Evolutionary conservation across 2,329 filamentous ascomycete species (phyloP).

Genomic region (Penicillium hesseltinei): DNA sequence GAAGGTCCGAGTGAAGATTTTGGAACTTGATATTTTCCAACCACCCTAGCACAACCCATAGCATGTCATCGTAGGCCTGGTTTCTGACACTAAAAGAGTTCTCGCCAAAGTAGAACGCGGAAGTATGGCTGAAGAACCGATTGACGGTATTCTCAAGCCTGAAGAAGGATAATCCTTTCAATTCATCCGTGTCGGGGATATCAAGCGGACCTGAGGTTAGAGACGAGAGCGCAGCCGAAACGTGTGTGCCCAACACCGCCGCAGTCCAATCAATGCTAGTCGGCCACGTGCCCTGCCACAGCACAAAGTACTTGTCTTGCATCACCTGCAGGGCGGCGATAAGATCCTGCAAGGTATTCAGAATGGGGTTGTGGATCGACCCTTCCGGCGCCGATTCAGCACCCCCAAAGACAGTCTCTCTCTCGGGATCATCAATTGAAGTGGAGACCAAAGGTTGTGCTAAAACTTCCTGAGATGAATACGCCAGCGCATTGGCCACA

Average conservation of each 20-base stretch:
- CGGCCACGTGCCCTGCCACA: slow-evolving; percentile 80
- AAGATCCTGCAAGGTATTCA: slow-evolving; percentile 42
- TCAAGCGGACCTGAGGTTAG: slow-evolving; percentile 58
- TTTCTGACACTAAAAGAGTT: slow-evolving; percentile 71
- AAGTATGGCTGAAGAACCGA: slow-evolving; percentile 73
- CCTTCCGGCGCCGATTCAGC: slow-evolving; percentile 2
- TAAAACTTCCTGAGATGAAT: slow-evolving; percentile 28
- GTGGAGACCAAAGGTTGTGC: background rate
- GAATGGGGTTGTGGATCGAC: slow-evolving; percentile 19
- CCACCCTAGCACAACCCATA: slow-evolving; percentile 94
- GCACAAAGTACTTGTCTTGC: slow-evolving; percentile 73
- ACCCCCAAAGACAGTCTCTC: slow-evolving; percentile 11
- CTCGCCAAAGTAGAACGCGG: slow-evolving; percentile 83
- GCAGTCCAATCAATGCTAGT: slow-evolving; percentile 89
- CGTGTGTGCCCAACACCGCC: slow-evolving; percentile 76
- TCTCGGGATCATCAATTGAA: slow-evolving; percentile 3
- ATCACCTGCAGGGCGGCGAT: slow-evolving; percentile 69
- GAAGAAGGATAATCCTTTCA: slow-evolving; percentile 34
- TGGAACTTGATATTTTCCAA: slow-evolving; percentile 78
- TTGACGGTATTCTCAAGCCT: slow-evolving; percentile 76
- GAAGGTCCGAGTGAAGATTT: slow-evolving; percentile 62
- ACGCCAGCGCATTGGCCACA: slow-evolving; percentile 32
- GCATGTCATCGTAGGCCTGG: slow-evolving; percentile 87
- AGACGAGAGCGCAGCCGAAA: slow-evolving; percentile 71
- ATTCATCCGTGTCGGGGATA: slow-evolving; percentile 26